phyloP scores from a whole-genome alignment of 352 stramenopile species.

The Pythium phragmiticola region DNA sequence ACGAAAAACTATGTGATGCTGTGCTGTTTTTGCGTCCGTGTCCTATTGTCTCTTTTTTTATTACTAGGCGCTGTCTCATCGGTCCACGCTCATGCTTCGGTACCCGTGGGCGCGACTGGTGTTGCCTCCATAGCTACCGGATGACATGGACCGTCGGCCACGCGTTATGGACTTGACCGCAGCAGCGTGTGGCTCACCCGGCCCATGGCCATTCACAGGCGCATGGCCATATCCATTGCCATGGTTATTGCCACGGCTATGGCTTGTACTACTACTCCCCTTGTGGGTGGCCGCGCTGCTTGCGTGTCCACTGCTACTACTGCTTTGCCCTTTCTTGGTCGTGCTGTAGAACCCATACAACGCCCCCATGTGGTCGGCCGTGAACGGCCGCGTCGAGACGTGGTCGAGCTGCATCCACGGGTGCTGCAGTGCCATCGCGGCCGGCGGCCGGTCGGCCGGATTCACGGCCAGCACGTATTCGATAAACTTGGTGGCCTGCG shows the following conservation, averaged over 20 bases:
- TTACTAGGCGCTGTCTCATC: no score
- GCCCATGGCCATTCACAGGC: background rate
- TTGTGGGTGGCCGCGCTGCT: no score
- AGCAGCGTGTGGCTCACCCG: background rate
- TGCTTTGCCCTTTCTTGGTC: background rate
- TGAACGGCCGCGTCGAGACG: constrained; percentile 36
- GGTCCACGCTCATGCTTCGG: no score
- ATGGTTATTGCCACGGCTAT: no score
- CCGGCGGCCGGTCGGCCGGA: constrained; percentile 54
- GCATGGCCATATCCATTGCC: background rate
- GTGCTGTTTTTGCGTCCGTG: no score
- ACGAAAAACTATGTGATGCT: no score
- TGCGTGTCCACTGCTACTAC: no score
- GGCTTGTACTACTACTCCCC: no score
- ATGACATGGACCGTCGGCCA: constrained; percentile 6
- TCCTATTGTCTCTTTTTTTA: no score
- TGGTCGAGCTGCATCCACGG: constrained; percentile 63
- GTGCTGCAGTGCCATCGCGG: constrained; percentile 60
- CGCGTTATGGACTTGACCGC: constrained; percentile 5
- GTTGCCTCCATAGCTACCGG: constrained; percentile 14
- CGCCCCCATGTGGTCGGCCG: constrained; percentile 43
- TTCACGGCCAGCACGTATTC: constrained; percentile 68
- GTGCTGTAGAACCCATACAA: constrained; percentile 43
- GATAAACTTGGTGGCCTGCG: constrained; percentile 76
- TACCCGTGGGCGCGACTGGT: no score